Percentiles rank a stretch among this genome's conserved stretches.
These are phyloP conservation scores for Wallemia ichthyophaga DNA, from an alignment of 1,284 basidiomycete genomes.

Conservation along the genomic window DNA sequence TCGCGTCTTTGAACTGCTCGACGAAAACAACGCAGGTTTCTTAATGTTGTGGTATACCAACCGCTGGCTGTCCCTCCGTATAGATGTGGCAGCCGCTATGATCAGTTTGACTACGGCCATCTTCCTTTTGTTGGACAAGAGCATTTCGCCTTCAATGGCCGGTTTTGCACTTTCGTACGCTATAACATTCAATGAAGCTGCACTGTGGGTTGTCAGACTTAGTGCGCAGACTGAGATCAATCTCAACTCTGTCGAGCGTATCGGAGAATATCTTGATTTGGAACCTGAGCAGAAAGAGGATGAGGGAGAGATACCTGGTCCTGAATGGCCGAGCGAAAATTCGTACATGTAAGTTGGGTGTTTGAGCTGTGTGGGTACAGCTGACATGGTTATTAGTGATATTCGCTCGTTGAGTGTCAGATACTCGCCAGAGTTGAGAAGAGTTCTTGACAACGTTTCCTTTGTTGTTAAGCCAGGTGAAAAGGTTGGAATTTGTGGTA, in stretches of 20 bases:
- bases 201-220: slow-evolving; percentile 16
- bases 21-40: slow-evolving; percentile 18
- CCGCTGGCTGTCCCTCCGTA: slow-evolving; percentile 18
- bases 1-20: slow-evolving; percentile 17
- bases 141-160: slow-evolving; percentile 16
- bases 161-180: slow-evolving; percentile 11
- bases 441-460: slow-evolving; percentile 20
- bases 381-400: background rate
- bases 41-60: slow-evolving; percentile 18
- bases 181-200: slow-evolving; percentile 17
- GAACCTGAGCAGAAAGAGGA: slow-evolving; percentile 19
- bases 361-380: background rate
- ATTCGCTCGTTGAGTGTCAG: slow-evolving; percentile 3
- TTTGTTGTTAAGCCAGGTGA: slow-evolving; percentile 20
- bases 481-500: slow-evolving; percentile 23
- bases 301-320: slow-evolving; percentile 13
- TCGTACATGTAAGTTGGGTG: background rate
- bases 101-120: slow-evolving; percentile 19
- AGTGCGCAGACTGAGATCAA: slow-evolving; percentile 19
- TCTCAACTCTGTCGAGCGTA: slow-evolving; percentile 21
- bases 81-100: slow-evolving; percentile 18
- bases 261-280: slow-evolving; percentile 20
- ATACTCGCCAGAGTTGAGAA: slow-evolving; percentile 21
- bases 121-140: slow-evolving; percentile 15
- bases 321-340: slow-evolving; percentile 10